These are phyloP conservation scores for Allantophomopsis lycopodina DNA, from an alignment of 2,329 filamentous ascomycete species.

Conservation along the genomic window DNA sequence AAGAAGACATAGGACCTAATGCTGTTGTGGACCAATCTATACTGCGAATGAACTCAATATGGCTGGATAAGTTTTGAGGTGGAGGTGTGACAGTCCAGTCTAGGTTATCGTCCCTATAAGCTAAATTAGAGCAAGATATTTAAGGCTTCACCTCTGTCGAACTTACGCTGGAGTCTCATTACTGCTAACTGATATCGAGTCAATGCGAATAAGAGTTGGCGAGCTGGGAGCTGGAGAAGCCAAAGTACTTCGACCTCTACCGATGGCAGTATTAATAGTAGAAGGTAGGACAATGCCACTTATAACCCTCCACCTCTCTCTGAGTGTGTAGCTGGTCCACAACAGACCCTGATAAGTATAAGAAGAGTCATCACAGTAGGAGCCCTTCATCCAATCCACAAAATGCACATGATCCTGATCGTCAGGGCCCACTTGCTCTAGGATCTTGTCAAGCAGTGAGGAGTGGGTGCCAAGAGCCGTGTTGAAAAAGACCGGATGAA, in stretches of 20 bases:
- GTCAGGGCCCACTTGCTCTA: too few relatives aligned
- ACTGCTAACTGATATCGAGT: not conserved
- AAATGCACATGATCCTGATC: not conserved
- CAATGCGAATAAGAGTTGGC: not conserved
- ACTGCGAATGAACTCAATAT: slow-evolving; percentile 15
- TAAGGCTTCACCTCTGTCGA: not conserved
- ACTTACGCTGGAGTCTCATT: not conserved
- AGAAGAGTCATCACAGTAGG: not conserved
- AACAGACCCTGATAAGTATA: not conserved
- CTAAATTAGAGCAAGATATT: not conserved
- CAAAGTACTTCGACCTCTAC: not conserved
- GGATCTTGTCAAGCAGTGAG: not conserved
- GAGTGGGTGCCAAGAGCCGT: not conserved
- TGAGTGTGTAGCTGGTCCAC: not conserved
- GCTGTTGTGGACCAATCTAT: slow-evolving; percentile 27
- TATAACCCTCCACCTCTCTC: not conserved
- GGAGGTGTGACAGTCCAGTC: slow-evolving; percentile 11
- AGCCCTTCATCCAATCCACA: not conserved
- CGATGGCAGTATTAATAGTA: not conserved
- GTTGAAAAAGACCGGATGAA: not conserved
- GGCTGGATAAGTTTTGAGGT: slow-evolving; percentile 6
- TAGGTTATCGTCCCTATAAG: slow-evolving; percentile 1
- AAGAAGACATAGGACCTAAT: slow-evolving; percentile 24
- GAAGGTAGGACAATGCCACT: not conserved
- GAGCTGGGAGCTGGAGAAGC: not conserved